Evolutionary conservation across 352 stramenopile species (phyloP).

Genomic region (Globisporangium abappressorium): DNA sequence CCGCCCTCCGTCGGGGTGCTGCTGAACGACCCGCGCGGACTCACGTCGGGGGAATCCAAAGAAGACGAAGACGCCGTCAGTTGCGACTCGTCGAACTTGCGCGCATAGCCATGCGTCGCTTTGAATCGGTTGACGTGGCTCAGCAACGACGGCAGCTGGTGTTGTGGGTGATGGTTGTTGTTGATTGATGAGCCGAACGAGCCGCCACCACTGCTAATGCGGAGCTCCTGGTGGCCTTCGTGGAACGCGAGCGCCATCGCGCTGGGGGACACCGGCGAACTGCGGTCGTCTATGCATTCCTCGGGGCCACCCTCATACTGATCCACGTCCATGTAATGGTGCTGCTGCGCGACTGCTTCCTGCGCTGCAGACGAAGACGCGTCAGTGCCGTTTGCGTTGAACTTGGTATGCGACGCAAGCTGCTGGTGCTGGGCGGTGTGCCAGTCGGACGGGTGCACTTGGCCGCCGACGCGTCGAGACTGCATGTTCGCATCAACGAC

Average conservation of each 20-base stretch:
- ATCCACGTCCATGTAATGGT: constrained; percentile 15
- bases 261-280: constrained; percentile 6
- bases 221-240: background rate
- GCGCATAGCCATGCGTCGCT: constrained; percentile 57
- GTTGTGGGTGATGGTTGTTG: constrained; percentile 1
- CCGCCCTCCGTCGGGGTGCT: constrained; percentile 4
- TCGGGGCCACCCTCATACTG: constrained; percentile 10
- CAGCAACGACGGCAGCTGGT: constrained; percentile 22
- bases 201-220: too few relatives aligned
- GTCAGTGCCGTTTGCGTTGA: background rate
- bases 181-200: background rate
- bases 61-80: constrained; percentile 19
- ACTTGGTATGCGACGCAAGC: background rate
- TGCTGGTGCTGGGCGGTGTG: background rate
- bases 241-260: constrained; percentile 6
- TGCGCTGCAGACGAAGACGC: background rate
- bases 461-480: background rate
- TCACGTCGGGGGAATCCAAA: constrained; percentile 21
- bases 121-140: constrained; percentile 64
- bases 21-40: constrained; percentile 4
- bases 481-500: background rate
- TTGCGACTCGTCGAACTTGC: constrained; percentile 20
- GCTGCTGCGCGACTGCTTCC: background rate
- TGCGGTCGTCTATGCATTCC: constrained; percentile 2
- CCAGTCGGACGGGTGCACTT: constrained; percentile 2